Conservation (phyloP, 176 grass and related monocot genomes). For the Phoenix roebelenii region DNA sequence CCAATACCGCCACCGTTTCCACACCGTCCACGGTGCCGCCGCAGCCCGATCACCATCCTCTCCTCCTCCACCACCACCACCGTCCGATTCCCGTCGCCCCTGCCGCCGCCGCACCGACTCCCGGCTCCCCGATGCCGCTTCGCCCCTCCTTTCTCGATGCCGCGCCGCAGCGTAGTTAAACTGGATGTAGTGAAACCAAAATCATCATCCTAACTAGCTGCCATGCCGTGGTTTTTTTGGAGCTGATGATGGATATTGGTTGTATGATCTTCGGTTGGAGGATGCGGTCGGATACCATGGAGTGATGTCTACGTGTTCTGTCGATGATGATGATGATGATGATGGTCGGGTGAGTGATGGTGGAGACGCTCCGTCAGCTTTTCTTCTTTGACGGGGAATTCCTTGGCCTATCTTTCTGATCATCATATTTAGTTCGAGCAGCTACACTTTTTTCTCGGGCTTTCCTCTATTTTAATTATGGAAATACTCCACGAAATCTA, state of each 20-base stretch:
- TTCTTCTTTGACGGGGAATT: neutral
- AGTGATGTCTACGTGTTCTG: no score
- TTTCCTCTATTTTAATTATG: neutral
- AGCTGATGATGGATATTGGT: neutral
- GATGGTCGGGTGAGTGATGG: neutral
- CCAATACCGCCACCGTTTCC: neutral
- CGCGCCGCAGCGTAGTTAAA: constrained; percentile 21
- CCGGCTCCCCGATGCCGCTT: constrained; percentile 31
- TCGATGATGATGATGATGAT: no score
- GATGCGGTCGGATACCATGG: no score
- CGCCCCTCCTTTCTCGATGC: constrained; percentile 31
- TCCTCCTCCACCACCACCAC: no score
- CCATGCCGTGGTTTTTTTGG: neutral
- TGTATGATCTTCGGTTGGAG: no score
- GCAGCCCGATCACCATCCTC: neutral
- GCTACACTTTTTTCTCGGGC: no score
- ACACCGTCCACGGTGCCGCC: neutral
- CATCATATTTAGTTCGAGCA: no score
- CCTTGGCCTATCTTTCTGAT: no score
- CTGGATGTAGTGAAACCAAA: neutral
- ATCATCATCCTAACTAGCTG: no score
- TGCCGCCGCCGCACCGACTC: neutral
- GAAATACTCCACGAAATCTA: no score
- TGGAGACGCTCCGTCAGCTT: constrained; percentile 3
- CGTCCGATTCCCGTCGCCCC: neutral